Evolutionary conservation across 169 alveolate genomes (phyloP), one percentile per base, ranked within the genome.

Genomic region (Cystoisospora suis): DNA sequence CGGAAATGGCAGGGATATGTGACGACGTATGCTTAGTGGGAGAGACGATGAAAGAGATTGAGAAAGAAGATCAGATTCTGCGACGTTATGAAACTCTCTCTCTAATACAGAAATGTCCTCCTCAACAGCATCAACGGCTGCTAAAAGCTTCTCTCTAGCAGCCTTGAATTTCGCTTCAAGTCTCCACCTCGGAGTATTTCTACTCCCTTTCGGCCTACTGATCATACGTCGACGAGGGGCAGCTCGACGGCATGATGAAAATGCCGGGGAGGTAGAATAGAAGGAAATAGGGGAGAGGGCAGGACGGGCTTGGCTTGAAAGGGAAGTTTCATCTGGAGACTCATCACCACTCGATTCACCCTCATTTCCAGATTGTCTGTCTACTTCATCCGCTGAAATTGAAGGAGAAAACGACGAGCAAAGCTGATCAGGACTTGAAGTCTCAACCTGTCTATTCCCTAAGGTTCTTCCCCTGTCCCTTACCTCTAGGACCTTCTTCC

Each of bases 41-140:
- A n/a, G n/a, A n/a, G n/a, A n/a, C 49, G 46, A 20, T 47, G 23
- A 47, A 23, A 9, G 80, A 32, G 56, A 34, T 1, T 15, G 32
- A 2, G 83, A 36, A 15, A 38, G 42, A 40, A 72, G 15, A 0
- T 72, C 56, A 6, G 42, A 5, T 17, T 72, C 83, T 12, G 83
- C 83, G 1, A 72, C 58, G 5, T 34, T 72, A 46, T 38, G 56
- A 15, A 72, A 38, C 32, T 72, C 83, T 53, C 42, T 72, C 83
- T 72, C 83, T 17, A 72, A 32, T 17, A 72, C 5, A 2, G 42
- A n/a, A 17, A 72, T 72, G 29, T 72, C 83, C 34, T 72, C 83
- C 27, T 40, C 83, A n/a, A 38, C 53, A 5, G 83, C 83, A 17
- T 38, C 83, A 12, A 72, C 83, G 7, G 83, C 83, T 17, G 83